phyloP scores from a whole-genome alignment of 2,329 filamentous ascomycete species.

The Samsoniella hepiali region DNA sequence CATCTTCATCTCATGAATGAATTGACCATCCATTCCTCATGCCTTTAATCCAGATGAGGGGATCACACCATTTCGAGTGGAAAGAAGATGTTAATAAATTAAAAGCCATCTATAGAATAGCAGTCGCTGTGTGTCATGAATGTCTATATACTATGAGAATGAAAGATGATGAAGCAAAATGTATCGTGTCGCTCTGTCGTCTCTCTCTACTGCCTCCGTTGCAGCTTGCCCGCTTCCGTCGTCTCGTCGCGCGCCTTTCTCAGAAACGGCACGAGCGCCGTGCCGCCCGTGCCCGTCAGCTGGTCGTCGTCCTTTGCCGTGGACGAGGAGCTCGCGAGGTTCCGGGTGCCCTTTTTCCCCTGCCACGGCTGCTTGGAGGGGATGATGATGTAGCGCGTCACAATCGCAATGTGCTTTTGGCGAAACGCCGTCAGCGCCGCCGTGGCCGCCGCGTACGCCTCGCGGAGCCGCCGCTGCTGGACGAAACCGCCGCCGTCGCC shows the following conservation, averaged over 20 bases:
- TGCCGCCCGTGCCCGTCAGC: constrained; percentile 82
- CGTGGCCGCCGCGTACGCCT: constrained; percentile 67
- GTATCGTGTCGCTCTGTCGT: background rate
- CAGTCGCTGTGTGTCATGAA: constrained; percentile 10
- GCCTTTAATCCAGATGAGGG: background rate
- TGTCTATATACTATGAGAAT: constrained; percentile 1
- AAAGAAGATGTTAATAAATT: background rate
- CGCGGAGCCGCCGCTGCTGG: constrained; percentile 38
- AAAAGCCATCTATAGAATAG: background rate
- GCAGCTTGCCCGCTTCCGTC: constrained; percentile 33
- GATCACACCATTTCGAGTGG: too few species aligned
- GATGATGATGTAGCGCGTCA: constrained; percentile 85
- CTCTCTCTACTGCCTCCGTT: constrained; percentile 20
- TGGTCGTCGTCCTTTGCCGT: constrained; percentile 37
- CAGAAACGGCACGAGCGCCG: constrained; percentile 81
- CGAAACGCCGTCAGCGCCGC: constrained; percentile 72
- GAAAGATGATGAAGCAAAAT: background rate
- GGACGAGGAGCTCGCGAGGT: constrained; percentile 46
- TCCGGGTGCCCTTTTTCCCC: constrained; percentile 31
- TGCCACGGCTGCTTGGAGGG: constrained; percentile 54
- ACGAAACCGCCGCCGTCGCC: constrained; percentile 43
- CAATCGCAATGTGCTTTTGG: constrained; percentile 85
- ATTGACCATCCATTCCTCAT: too few species aligned
- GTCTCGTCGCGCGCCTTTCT: constrained; percentile 90
- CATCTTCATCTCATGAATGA: background rate